Percentiles rank a stretch among this genome's conserved stretches.
Conservation (phyloP, 1,284 basidiomycete species). For the Clitocybe nebularis region DNA sequence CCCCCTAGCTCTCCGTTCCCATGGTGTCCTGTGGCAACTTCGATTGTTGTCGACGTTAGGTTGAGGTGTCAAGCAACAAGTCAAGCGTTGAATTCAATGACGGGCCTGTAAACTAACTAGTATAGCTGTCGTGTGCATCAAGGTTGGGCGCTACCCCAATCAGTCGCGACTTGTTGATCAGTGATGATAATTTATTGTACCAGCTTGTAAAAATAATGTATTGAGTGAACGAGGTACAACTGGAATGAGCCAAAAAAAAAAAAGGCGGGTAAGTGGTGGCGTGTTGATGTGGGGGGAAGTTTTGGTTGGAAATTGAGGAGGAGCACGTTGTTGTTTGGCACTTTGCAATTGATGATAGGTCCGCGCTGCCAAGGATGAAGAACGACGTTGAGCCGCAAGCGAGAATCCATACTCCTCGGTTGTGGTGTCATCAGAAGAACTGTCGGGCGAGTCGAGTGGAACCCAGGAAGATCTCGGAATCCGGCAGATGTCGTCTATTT, state of each 20-base stretch:
- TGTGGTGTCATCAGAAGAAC: neutral
- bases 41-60: too few relatives aligned
- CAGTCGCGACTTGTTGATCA: too few relatives aligned
- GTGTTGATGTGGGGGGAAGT: neutral
- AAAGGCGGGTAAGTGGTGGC: neutral
- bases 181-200: too few relatives aligned
- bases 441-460: neutral
- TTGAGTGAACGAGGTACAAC: too few relatives aligned
- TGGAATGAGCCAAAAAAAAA: neutral
- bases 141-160: neutral
- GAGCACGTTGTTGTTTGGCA: neutral
- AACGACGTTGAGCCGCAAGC: neutral
- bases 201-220: too few relatives aligned
- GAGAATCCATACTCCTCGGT: neutral
- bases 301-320: slow-evolving; percentile 1
- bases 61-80: too few relatives aligned
- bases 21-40: too few relatives aligned
- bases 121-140: neutral
- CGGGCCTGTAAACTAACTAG: too few relatives aligned
- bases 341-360: neutral
- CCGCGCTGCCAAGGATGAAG: slow-evolving; percentile 1
- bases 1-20: too few relatives aligned
- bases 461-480: too few relatives aligned
- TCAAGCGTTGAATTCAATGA: too few relatives aligned
- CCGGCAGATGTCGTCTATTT: neutral